Percentiles rank a stretch among this genome's conserved stretches.
These are phyloP conservation scores for Isabelozyma rhagii DNA, from an alignment of 805 yeast genomes.

Conservation along the genomic window DNA sequence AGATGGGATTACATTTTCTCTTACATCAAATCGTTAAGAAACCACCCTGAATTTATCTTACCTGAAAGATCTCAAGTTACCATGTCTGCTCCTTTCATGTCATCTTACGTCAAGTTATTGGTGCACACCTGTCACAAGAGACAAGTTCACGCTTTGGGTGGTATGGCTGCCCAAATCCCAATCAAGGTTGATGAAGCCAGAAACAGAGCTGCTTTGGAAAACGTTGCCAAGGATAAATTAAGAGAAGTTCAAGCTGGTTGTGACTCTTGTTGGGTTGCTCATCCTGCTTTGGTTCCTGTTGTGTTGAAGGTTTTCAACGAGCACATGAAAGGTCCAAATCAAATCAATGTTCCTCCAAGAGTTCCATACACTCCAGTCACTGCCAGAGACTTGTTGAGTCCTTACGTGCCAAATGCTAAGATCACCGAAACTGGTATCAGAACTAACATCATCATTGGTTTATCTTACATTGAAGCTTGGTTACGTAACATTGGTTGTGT, in stretches of 20 bases:
- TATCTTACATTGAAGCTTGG: constrained; percentile 85
- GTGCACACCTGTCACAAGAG: constrained; percentile 73
- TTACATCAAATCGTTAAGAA: constrained; percentile 72
- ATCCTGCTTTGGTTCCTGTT: constrained; percentile 74
- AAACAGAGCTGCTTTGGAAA: constrained; percentile 65
- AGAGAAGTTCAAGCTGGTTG: constrained; percentile 78
- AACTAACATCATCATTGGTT: constrained; percentile 70
- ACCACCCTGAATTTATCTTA: constrained; percentile 60
- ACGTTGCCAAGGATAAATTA: constrained; percentile 70
- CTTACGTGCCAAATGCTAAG: constrained; percentile 58
- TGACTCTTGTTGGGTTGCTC: constrained; percentile 90
- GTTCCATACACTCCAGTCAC: constrained; percentile 52
- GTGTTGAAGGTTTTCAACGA: constrained; percentile 71
- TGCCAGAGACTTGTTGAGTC: constrained; percentile 59
- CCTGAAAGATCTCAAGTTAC: constrained; percentile 82
- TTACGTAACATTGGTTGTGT: constrained; percentile 81
- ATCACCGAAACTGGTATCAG: constrained; percentile 70
- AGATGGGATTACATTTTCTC: constrained; percentile 88
- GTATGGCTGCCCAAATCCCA: constrained; percentile 88
- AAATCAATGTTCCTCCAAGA: constrained; percentile 53
- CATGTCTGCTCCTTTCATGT: constrained; percentile 80
- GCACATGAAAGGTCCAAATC: constrained; percentile 82
- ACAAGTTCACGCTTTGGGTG: constrained; percentile 86
- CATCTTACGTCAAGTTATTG: constrained; percentile 68
- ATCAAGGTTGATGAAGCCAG: constrained; percentile 66